These are phyloP conservation scores for Curvularia sp. DNA, from an alignment of 2,329 filamentous ascomycete genomes.

Conservation along the genomic window DNA sequence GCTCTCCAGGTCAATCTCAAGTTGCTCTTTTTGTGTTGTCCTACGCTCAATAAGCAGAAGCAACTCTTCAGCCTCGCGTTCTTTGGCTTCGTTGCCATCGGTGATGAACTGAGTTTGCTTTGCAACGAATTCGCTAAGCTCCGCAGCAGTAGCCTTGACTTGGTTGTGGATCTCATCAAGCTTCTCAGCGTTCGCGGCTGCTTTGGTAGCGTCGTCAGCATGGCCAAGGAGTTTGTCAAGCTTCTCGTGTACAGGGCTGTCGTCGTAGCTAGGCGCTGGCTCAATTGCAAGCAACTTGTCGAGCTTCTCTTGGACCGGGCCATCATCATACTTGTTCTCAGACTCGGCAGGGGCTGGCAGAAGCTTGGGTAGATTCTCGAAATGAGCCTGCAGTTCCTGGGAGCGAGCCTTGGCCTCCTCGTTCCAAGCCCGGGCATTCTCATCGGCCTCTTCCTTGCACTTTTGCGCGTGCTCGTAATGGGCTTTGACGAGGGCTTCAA, in stretches of 20 bases:
- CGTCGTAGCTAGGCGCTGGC: conserved; percentile 38
- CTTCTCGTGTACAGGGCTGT: conserved; percentile 64
- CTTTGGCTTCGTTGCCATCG: conserved; percentile 78
- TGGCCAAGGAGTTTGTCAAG: conserved; percentile 63
- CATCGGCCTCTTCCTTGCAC: conserved; percentile 53
- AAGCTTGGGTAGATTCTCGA: conserved; percentile 54
- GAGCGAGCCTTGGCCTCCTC: conserved; percentile 54
- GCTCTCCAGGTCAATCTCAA: conserved; percentile 56
- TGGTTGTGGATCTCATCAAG: conserved; percentile 89
- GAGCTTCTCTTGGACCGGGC: conserved; percentile 58
- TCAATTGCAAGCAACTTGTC: conserved; percentile 60
- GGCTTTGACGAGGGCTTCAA: conserved; percentile 80
- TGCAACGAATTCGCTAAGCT: conserved; percentile 82
- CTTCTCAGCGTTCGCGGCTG: conserved; percentile 77
- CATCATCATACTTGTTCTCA: conserved; percentile 62
- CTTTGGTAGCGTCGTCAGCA: conserved; percentile 69
- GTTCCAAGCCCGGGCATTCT: conserved; percentile 51
- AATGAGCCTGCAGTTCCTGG: conserved; percentile 52
- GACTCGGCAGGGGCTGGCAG: conserved; percentile 51
- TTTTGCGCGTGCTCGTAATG: conserved; percentile 88
- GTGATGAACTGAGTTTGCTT: conserved; percentile 76
- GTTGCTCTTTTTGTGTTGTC: conserved; percentile 68
- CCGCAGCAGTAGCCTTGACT: conserved; percentile 81
- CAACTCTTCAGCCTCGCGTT: conserved; percentile 80
- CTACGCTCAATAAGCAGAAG: conserved; percentile 81